A percentile compares a stretch with the other conserved stretches of the same genome.
Conservation (phyloP, 352 stramenopile species). For the Pythium pyrilobum region DNA sequence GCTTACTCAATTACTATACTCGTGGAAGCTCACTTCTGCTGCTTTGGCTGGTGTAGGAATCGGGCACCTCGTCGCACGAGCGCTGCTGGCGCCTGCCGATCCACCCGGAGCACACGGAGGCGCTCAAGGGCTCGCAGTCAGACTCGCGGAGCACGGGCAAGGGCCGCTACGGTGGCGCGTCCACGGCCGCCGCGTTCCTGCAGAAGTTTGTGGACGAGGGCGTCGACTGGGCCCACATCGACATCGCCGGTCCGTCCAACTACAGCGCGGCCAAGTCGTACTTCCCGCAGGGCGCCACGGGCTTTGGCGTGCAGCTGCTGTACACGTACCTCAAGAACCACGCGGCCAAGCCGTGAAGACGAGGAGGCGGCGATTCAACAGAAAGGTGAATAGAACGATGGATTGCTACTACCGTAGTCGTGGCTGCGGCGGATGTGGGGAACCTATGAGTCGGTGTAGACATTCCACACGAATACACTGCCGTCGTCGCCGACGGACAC, state of each 20-base stretch:
- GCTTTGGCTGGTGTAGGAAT: constrained; percentile 21
- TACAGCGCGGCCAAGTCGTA: constrained; percentile 81
- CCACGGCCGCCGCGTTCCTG: constrained; percentile 83
- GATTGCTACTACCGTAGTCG: too few species aligned
- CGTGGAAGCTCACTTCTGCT: neutral
- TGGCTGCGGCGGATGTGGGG: neutral
- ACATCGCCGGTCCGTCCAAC: constrained; percentile 85
- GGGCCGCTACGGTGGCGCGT: constrained; percentile 73
- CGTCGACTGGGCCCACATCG: constrained; percentile 86
- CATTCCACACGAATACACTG: constrained; percentile 91
- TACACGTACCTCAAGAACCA: constrained; percentile 83
- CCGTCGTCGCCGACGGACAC: constrained; percentile 89
- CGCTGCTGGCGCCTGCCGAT: constrained; percentile 89
- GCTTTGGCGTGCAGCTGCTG: constrained; percentile 85
- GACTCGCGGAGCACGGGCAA: constrained; percentile 79
- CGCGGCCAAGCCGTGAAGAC: constrained; percentile 28
- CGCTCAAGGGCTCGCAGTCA: constrained; percentile 76
- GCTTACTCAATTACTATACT: neutral
- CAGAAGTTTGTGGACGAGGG: constrained; percentile 86
- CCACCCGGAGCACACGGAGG: constrained; percentile 73
- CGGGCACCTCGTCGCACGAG: constrained; percentile 64
- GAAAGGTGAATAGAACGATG: too few species aligned
- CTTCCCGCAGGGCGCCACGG: constrained; percentile 80
- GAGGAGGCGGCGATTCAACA: neutral
- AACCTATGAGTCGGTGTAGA: constrained; percentile 49